These are phyloP conservation scores for Cystobasidium ongulense DNA, from an alignment of 768 basidiomycete genomes.

Conservation along the genomic window DNA sequence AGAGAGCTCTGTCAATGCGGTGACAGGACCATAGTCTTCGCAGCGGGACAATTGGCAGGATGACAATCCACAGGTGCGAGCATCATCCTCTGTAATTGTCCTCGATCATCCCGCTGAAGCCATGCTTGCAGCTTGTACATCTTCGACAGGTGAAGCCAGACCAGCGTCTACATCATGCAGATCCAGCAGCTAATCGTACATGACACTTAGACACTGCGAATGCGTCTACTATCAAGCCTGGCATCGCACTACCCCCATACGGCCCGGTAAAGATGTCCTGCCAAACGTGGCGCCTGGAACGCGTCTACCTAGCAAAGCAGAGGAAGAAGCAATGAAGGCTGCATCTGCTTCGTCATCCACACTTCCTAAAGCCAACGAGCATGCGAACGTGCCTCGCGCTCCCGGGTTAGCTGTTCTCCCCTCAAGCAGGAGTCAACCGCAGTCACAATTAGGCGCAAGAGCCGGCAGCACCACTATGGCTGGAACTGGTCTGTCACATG, in stretches of 20 bases:
- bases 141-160: constrained; percentile 54
- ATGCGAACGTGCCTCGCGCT: constrained; percentile 51
- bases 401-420: constrained; percentile 58
- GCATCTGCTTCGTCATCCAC: background rate
- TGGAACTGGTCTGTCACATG: background rate
- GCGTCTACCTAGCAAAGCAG: background rate
- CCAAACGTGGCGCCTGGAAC: constrained; percentile 60
- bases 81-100: background rate
- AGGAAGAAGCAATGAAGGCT: background rate
- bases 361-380: constrained; percentile 32
- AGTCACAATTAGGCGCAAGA: constrained; percentile 48
- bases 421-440: constrained; percentile 54
- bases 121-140: constrained; percentile 58
- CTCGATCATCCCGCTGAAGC: background rate
- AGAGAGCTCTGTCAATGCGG: background rate
- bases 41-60: constrained; percentile 42
- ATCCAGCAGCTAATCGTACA: background rate
- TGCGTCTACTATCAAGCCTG: constrained; percentile 95
- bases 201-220: constrained; percentile 63
- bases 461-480: background rate
- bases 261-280: constrained; percentile 63
- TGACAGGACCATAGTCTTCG: background rate
- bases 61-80: constrained; percentile 69
- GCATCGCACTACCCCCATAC: constrained; percentile 69
- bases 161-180: constrained; percentile 49